Evolutionary conservation across 176 grass and related monocot species (phyloP), one percentile per base, ranked within the genome.

Genomic region (Musa troglodytarum): DNA sequence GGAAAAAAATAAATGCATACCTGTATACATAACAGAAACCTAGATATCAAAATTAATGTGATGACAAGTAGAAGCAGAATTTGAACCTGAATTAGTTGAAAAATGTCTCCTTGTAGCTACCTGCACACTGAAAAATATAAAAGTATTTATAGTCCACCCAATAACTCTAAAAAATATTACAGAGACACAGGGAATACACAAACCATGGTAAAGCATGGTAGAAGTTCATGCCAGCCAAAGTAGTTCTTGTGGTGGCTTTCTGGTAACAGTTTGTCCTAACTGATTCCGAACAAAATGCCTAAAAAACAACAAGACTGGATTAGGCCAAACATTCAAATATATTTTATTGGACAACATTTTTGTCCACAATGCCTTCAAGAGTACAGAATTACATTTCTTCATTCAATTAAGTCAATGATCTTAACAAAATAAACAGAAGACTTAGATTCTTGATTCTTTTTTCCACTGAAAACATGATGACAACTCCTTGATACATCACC

Each of bases 21-120:
- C 9, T 17, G 50, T n/a, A 57, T 34, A 1, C 25, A 76, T 63
- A 76, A 11, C 8, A 76, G 22, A 16, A 56, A 53, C 74, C 11
- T 56, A 43, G 22, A 55, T 23, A 58, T 17, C 10, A 69, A 68
- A 49, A 50, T 74, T 25, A 70, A 65, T 72, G 77, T 8, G 14
- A 65, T 11, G 71, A 81, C 69, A 53, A 81, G 62, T 34, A 77
- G 57, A 55, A 70, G 57, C 17, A 0, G 4, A 17, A 75, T 56
- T 50, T 89, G 14, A 61, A 97, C 93, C 93, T 77, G 88, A 83
- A 77, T 57, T 80, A 74, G 76, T 87, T 85, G 93, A 89, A 58
- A 97, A 93, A 80, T 61, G 34, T 50, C 93, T 84, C 68, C 80
- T 81, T 34, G 77, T 75, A 78, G 28, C 76, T 76, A 73, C 65